Evolutionary conservation across 768 basidiomycete species (phyloP), one percentile per base, ranked within the genome.

Genomic region (Panus rudis): DNA sequence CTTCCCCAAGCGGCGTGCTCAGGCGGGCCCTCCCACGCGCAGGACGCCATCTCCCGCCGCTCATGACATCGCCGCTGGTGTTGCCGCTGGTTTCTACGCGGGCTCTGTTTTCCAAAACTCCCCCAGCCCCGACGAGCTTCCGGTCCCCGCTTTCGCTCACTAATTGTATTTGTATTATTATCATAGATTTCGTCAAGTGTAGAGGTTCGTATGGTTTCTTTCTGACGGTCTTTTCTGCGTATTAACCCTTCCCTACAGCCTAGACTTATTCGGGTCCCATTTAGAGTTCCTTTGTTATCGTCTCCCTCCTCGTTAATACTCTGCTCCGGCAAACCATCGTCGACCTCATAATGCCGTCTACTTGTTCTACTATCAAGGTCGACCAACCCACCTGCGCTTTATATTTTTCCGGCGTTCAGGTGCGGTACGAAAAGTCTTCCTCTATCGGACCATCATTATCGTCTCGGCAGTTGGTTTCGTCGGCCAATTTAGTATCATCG

Each of bases 81-180:
- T 63, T 40, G 66, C 64, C 47, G 60, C 65, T 22, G 73, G 73
- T 6, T 85, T 76, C 57, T 89, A 84, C 61, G 85, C 86, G 52
- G 87, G 84, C 55, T 87, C 84, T 24, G 68, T 72, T 55, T 89
- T 87, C 77, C 86, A 88, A 72, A 89, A 87, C 69, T 86, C 84
- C 46, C 86, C 86, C 13, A 86, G 81, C 54, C 86, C 86, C 41
- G 86, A 88, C 48, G 84, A 84, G 57, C 65, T 89, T 37, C 86
- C 86, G 35, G 75, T 78, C 47, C 84, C 83, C 43, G 66, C 71
- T 50, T 79, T 83, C 57, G 59, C 59, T 61, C 64, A 67, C 40
- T 72, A 61, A 72, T 60, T 61, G 52, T 56, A 57, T 52, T 41
- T 52, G 42, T 52, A 45, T n/a, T 37, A 37, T 25, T 19, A 5